Conservation (phyloP, 1,284 basidiomycete genomes). For the Sporisorium graminicola region DNA sequence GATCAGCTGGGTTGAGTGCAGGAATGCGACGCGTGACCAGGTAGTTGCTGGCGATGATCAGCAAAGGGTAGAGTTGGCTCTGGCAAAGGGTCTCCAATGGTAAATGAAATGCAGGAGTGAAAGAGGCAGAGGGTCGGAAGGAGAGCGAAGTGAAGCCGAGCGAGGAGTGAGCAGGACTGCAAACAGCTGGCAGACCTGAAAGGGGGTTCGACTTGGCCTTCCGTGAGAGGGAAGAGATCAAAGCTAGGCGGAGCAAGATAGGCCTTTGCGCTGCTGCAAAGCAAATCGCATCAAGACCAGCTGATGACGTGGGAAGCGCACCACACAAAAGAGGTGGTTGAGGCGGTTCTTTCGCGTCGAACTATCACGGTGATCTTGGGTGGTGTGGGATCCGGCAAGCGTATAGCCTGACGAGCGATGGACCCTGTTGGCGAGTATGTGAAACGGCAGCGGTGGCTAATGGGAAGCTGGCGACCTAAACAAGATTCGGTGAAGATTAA, state of each 20-base stretch:
- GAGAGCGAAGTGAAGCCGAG: background rate
- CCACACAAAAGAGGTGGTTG: background rate
- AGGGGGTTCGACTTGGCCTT: background rate
- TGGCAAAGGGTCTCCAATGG: background rate
- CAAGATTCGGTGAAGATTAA: background rate
- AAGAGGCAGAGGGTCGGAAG: background rate
- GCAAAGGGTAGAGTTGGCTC: background rate
- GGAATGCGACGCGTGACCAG: conserved; percentile 1
- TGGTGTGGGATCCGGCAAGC: background rate
- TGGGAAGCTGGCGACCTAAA: conserved; percentile 2
- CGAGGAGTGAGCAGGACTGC: background rate
- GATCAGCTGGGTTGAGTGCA: background rate
- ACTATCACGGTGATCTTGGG: background rate
- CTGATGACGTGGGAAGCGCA: background rate
- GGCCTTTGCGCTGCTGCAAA: background rate
- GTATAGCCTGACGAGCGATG: background rate
- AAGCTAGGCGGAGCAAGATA: background rate
- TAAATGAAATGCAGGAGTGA: background rate
- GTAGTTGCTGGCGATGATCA: background rate
- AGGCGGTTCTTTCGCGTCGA: background rate
- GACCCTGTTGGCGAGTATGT: background rate
- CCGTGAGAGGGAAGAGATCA: background rate
- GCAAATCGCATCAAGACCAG: conserved; percentile 2
- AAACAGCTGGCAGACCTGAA: no score
- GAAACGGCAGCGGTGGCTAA: background rate